A percentile compares a stretch with the other conserved stretches of the same genome.
Evolutionary conservation across 768 basidiomycete species (phyloP).

Genomic region (Boletus sp.): DNA sequence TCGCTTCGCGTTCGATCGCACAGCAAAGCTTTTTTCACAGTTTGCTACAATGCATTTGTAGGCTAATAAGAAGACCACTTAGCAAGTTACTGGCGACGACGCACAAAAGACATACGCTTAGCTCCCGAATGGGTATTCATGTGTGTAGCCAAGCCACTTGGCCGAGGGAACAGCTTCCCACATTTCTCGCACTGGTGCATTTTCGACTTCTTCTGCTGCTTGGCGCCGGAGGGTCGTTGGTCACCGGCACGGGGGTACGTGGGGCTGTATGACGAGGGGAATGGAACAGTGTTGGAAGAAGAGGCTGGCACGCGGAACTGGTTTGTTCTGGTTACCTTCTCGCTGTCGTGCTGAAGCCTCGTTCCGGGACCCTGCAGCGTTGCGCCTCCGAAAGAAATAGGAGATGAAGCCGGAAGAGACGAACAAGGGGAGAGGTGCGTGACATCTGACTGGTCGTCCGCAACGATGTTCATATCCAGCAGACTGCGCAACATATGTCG

Average conservation of each 20-base stretch:
- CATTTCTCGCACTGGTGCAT: constrained; percentile 50
- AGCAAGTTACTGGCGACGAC: constrained; percentile 3
- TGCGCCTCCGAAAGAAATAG: constrained; percentile 3
- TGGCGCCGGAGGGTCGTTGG: constrained; percentile 10
- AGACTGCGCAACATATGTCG: constrained; percentile 17
- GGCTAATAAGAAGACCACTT: constrained; percentile 12
- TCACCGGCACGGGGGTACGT: constrained; percentile 2
- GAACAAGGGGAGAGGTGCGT: constrained; percentile 5
- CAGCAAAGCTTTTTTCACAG: constrained; percentile 69
- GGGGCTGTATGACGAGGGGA: constrained; percentile 12
- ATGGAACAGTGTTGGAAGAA: constrained; percentile 3
- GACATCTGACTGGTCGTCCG: constrained; percentile 14
- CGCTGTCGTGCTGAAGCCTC: constrained; percentile 21
- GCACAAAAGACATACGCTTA: constrained; percentile 39
- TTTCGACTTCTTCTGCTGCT: constrained; percentile 39
- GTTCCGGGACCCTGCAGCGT: constrained; percentile 23
- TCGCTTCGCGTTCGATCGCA: constrained; percentile 78
- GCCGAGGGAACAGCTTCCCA: constrained; percentile 46
- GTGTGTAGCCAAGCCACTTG: constrained; percentile 51
- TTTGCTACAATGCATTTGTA: constrained; percentile 53
- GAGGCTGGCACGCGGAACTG: constrained; percentile 10
- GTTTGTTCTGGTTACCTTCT: constrained; percentile 8
- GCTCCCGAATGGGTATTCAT: constrained; percentile 54
- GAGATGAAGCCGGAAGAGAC: not conserved
- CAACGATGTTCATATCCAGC: constrained; percentile 16